Base-by-base conservation (phyloP, 1,284 basidiomycete species). In the Sphaerobolus stellatus region DNA sequence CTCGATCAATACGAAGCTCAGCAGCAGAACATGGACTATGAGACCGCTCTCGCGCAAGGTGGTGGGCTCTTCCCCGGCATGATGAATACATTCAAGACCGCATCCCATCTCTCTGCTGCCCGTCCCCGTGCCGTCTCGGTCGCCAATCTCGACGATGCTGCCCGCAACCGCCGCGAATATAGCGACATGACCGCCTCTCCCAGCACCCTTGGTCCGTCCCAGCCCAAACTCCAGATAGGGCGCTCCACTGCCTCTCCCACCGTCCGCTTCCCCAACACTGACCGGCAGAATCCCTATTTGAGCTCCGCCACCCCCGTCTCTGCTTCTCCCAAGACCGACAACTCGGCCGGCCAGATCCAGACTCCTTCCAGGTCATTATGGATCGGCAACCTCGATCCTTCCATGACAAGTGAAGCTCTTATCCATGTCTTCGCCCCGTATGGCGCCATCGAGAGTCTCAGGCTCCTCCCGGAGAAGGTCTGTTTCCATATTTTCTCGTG, bases 371-470 rank as follows among this genome's bases (percentile, higher is more conserved):
- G 96, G 50, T 95, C 92, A 41, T 78, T 99, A 41, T 99, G 96
- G 95, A 96, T 99, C 65, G 96, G 96, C 46, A 97, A 98, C 69
- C 79, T 99, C 45, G 94, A 98, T 69, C 90, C 90, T 58, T 88
- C 88, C 49, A 92, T 95, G 49, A 94, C 94, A 0, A 94, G 92
- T 64, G 92, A 96, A 68, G 93, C 98, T 66, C 84, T 99, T 52
- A 91, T 97, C 58, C 87, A 90, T 60, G 92, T 96, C 16, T 99
- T 99, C 71, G 90, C 93, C 18, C 91, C 91, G 1, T 98, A 98
- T 67, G 96, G 96, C 49, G 91, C 94, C 14, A 98, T 98, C 60
- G 96, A 98, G 74, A 95, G 92, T 64, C 77, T 98, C 67, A 80
- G 96, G 60, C 78, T 98, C 64, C 79, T 98, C 46, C 94, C 94